Evolutionary conservation across 1,139 yeast genomes (phyloP).

Genomic region (Candida glucosophila): DNA sequence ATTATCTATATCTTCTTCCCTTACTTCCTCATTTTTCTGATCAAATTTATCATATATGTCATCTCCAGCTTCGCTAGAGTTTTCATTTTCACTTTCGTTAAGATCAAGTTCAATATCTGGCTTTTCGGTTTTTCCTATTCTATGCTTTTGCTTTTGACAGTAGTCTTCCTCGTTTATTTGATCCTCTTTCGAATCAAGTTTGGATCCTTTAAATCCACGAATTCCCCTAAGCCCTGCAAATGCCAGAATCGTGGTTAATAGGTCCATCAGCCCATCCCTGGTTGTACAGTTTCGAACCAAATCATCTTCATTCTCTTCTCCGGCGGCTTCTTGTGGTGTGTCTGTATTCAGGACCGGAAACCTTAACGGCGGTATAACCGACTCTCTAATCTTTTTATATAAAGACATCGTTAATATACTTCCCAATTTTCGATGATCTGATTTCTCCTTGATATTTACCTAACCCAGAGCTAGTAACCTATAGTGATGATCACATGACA

Average conservation of each 20-base stretch:
- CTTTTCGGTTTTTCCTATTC: neutral
- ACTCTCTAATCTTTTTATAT: slow-evolving; percentile 6
- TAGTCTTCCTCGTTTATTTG: slow-evolving; percentile 2
- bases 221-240: slow-evolving; percentile 43
- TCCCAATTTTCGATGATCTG: neutral
- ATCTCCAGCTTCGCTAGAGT: too few relatives aligned
- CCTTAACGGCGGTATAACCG: slow-evolving; percentile 11
- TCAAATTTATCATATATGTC: too few relatives aligned
- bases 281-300: slow-evolving; percentile 9
- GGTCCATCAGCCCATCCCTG: slow-evolving; percentile 14
- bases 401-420: slow-evolving; percentile 2
- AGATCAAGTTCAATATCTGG: slow-evolving; percentile 1
- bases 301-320: slow-evolving; percentile 1
- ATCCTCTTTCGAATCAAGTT: slow-evolving; percentile 1
- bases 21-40: too few relatives aligned
- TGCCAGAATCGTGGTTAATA: slow-evolving; percentile 45
- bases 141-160: slow-evolving; percentile 1
- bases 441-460: neutral
- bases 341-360: slow-evolving; percentile 1
- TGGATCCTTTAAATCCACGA: too few relatives aligned
- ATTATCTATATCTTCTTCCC: too few relatives aligned
- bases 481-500: too few relatives aligned
- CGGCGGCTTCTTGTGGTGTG: slow-evolving; percentile 1
- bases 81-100: slow-evolving; percentile 1
- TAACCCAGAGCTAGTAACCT: neutral